Conservation (phyloP, 768 basidiomycete species). For the Hemileccinum impolitum region DNA sequence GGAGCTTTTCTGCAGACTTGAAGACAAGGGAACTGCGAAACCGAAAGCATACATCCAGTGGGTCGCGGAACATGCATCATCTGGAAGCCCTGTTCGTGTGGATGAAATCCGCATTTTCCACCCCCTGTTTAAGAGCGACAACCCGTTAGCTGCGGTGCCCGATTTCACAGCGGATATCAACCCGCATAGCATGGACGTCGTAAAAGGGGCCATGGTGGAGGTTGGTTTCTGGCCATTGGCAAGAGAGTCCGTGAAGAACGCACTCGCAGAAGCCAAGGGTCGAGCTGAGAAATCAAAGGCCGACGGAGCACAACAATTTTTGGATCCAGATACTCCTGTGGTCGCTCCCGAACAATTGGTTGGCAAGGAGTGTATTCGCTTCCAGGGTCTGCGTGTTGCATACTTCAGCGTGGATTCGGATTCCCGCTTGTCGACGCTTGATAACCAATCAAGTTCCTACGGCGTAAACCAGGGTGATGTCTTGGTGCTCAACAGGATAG, state of each 20-base stretch:
- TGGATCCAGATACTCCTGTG: slow-evolving; percentile 58
- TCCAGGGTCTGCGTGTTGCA: slow-evolving; percentile 94
- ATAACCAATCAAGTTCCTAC: slow-evolving; percentile 43
- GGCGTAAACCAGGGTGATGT: slow-evolving; percentile 66
- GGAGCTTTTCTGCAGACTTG: slow-evolving; percentile 77
- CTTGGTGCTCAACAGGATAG: slow-evolving; percentile 86
- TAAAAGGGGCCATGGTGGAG: slow-evolving; percentile 82
- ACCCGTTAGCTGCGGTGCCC: slow-evolving; percentile 63
- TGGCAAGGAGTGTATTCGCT: slow-evolving; percentile 89
- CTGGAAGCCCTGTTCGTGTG: slow-evolving; percentile 78
- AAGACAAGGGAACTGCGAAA: slow-evolving; percentile 71
- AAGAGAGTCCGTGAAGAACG: slow-evolving; percentile 60
- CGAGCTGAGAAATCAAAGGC: slow-evolving; percentile 61
- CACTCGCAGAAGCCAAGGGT: slow-evolving; percentile 58
- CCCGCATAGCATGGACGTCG: slow-evolving; percentile 74
- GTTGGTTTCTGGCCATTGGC: slow-evolving; percentile 86
- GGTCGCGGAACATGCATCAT: slow-evolving; percentile 82
- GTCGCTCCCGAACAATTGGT: slow-evolving; percentile 73
- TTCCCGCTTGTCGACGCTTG: slow-evolving; percentile 61
- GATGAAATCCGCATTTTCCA: slow-evolving; percentile 93
- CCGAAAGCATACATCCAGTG: slow-evolving; percentile 96
- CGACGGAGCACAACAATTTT: slow-evolving; percentile 33
- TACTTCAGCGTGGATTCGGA: slow-evolving; percentile 96
- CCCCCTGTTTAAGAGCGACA: slow-evolving; percentile 91
- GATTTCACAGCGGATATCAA: slow-evolving; percentile 85